A percentile compares a stretch with the other conserved stretches of the same genome.
phyloP scores from a whole-genome alignment of 1,284 basidiomycete genomes.

The Ganoderma meredithae region DNA sequence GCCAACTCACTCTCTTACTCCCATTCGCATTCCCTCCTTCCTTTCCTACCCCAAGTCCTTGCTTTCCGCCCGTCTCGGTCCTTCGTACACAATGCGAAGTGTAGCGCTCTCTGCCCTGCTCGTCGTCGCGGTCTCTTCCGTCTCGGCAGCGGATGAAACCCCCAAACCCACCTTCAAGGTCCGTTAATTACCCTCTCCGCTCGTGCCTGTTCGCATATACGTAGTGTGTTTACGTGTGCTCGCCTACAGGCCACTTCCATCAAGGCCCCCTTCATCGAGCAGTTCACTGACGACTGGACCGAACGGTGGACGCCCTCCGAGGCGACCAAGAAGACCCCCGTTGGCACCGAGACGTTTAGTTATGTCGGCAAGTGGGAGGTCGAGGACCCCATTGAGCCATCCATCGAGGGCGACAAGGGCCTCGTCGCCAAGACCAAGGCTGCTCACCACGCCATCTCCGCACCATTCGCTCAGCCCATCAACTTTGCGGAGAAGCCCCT shows the following conservation, averaged over 20 bases:
- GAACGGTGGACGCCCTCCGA: slow-evolving; percentile 96
- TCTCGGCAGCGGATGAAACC: slow-evolving; percentile 58
- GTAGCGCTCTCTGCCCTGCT: slow-evolving; percentile 80
- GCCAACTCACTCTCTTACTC: slow-evolving; percentile 28
- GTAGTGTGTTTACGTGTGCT: slow-evolving; percentile 18
- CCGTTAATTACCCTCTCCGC: slow-evolving; percentile 30
- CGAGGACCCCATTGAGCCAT: slow-evolving; percentile 80
- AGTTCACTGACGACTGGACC: slow-evolving; percentile 93
- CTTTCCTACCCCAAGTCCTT: slow-evolving; percentile 45
- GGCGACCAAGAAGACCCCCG: slow-evolving; percentile 96
- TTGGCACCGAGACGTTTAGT: slow-evolving; percentile 93
- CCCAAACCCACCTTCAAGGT: slow-evolving; percentile 76
- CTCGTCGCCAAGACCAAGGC: slow-evolving; percentile 94
- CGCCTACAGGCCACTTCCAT: slow-evolving; percentile 74
- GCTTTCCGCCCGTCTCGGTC: slow-evolving; percentile 55
- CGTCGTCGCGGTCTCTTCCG: slow-evolving; percentile 68
- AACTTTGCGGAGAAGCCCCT: slow-evolving; percentile 90
- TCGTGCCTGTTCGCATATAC: slow-evolving; percentile 8
- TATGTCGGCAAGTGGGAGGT: slow-evolving; percentile 98
- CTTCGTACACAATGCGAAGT: slow-evolving; percentile 84
- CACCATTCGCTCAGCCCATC: slow-evolving; percentile 82
- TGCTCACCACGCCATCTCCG: slow-evolving; percentile 97
- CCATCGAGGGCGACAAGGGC: slow-evolving; percentile 87
- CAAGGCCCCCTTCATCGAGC: slow-evolving; percentile 96
- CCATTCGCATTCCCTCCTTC: slow-evolving; percentile 33